Base-by-base conservation (phyloP, 305 asterid species). In the Fraxinus nigra region DNA sequence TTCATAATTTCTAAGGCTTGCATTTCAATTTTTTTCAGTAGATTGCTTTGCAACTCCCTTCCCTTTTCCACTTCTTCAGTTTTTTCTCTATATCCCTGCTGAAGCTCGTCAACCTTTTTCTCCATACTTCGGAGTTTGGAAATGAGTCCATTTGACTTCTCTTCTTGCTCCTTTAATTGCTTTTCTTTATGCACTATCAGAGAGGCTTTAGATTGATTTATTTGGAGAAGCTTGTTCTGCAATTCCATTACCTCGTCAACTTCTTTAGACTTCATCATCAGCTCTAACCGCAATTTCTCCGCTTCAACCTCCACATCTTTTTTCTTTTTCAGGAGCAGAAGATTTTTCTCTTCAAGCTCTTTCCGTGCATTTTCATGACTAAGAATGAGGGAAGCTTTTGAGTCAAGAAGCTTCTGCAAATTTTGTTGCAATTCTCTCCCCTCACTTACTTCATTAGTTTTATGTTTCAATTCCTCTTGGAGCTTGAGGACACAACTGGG, bases 221-320 rank as follows among this genome's bases (percentile, higher is more conserved):
- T 43, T 75, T 85, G 88, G 82, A 92, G 91, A 82, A 91, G 91
- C 90, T 86, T 87, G 81, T 82, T 87, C 78, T 90, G 90, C 84
- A 89, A 83, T 78, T 84, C 87, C 92, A 87, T 89, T 79, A 78
- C 84, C 61, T 84, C 89, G 77, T 92, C 97, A 82, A 88, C 89
- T 86, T 92, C 97, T 88, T 77, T 82, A 9, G 90, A 85, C 88
- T 91, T 92, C 84, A 85, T 85, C 86, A 77, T 87, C 72, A 92
- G 83, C 87, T 89, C 93, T 65, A 65, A 79, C 77, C 81, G 86
- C 86, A 92, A 81, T 72, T 86, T 86, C 81, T 80, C 90, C 77
- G 76, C 87, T 77, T 90, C 95, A 80, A 77, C 78, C 90, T 87
- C 92, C 79, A 87, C 79, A 86, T 79, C 82, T 78, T 72, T 85